Percentiles rank a stretch among this genome's conserved stretches.
These are phyloP conservation scores for Nematocida ironsii DNA, from an alignment of 371 early-diverging fungal species.

Conservation along the genomic window DNA sequence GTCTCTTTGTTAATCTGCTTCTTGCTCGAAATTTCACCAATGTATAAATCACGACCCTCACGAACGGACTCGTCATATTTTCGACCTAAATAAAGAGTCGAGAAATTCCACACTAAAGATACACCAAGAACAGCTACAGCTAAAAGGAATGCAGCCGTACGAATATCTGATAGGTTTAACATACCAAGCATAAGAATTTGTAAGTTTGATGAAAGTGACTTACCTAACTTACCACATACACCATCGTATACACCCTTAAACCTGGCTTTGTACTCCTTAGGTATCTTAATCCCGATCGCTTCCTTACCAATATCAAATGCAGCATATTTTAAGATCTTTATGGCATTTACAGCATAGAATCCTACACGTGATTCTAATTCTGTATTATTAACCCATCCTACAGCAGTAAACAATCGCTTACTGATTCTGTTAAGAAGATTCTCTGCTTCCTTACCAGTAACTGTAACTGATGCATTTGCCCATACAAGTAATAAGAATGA, in stretches of 20 bases:
- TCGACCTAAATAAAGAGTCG: conserved; percentile 64
- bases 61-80: conserved; percentile 64
- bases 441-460: conserved; percentile 14
- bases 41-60: conserved; percentile 61
- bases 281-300: conserved; percentile 68
- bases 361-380: conserved; percentile 45
- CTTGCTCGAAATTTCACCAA: conserved; percentile 20
- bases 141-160: conserved; percentile 59
- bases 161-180: conserved; percentile 61
- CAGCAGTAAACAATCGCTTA: neutral
- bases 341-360: conserved; percentile 12
- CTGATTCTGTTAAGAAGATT: conserved; percentile 20
- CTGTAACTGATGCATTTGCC: conserved; percentile 1
- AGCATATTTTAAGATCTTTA: conserved; percentile 69
- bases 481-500: conserved; percentile 25
- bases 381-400: neutral
- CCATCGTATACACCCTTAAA: conserved; percentile 71
- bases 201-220: conserved; percentile 63
- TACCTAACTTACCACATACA: conserved; percentile 70
- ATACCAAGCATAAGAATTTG: conserved; percentile 59
- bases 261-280: conserved; percentile 65
- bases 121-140: conserved; percentile 40
- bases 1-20: conserved; percentile 1
- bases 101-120: conserved; percentile 62
- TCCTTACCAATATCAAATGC: conserved; percentile 71